Evolutionary conservation across 176 grass and related monocot species (phyloP).

Genomic region (Dendrocalamus sinicus): DNA sequence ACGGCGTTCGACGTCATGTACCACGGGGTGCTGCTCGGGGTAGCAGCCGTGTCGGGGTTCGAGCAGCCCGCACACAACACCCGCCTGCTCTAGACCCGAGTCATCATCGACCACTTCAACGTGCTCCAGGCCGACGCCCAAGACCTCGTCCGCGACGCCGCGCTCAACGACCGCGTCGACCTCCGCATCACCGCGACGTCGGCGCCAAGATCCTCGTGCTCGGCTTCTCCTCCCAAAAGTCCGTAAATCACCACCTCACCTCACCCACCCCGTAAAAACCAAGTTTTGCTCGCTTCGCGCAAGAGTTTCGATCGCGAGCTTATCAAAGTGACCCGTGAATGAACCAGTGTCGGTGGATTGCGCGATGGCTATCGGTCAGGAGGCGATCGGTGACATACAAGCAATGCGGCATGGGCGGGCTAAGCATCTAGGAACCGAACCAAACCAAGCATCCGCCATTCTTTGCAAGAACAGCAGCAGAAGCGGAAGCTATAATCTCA

Average conservation of each 20-base stretch:
- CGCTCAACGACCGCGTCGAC: constrained; percentile 85
- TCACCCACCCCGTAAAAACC: neutral
- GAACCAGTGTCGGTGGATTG: constrained; percentile 88
- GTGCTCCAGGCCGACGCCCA: constrained; percentile 88
- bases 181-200: constrained; percentile 88
- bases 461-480: no score
- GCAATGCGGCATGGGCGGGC: constrained; percentile 90
- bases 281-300: constrained; percentile 26
- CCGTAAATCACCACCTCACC: constrained; percentile 37
- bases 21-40: constrained; percentile 87
- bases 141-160: constrained; percentile 87
- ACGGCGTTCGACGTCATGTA: constrained; percentile 92
- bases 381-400: constrained; percentile 92
- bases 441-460: no score
- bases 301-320: neutral
- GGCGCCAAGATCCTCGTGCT: constrained; percentile 84
- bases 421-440: constrained; percentile 65
- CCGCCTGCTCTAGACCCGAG: constrained; percentile 75
- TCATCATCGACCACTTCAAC: constrained; percentile 92
- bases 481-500: no score
- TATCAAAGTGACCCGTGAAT: constrained; percentile 36
- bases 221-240: constrained; percentile 72
- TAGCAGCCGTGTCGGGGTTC: constrained; percentile 80
- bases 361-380: constrained; percentile 88
- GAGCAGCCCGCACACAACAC: constrained; percentile 86